A percentile compares a stretch with the other conserved stretches of the same genome.
These are phyloP conservation scores for bread wheat (Triticum aestivum) DNA, from an alignment of 176 grass and related monocot genomes.

Conservation along the genomic window DNA sequence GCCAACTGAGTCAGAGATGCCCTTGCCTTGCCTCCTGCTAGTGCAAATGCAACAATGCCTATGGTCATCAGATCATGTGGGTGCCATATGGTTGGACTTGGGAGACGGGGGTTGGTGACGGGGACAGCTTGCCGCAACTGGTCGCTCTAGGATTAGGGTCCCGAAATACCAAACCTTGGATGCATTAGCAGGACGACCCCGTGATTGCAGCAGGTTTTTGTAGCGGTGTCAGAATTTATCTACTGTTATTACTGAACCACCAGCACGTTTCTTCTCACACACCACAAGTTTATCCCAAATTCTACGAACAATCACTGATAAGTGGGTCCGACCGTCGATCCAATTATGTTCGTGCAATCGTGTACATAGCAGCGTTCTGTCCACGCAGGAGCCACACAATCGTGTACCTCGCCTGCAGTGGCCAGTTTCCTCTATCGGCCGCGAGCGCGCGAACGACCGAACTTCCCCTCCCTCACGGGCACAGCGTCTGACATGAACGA, in stretches of 20 bases:
- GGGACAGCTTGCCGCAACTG: background rate
- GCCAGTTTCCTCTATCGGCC: background rate
- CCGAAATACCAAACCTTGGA: slow-evolving; percentile 7
- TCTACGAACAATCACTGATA: background rate
- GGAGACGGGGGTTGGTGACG: background rate
- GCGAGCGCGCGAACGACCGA: background rate
- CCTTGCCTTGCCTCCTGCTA: background rate
- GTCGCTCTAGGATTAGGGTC: background rate
- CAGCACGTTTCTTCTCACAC: background rate
- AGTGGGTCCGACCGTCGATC: background rate
- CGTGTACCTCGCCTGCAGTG: background rate
- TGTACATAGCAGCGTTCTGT: background rate
- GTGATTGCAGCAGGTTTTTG: background rate
- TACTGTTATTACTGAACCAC: background rate
- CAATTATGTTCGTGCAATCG: background rate
- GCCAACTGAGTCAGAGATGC: background rate
- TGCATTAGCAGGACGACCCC: background rate
- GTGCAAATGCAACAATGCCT: background rate
- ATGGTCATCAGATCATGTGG: background rate
- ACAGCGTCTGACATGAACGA: background rate
- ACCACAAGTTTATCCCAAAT: background rate
- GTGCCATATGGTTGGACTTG: background rate
- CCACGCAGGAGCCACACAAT: background rate
- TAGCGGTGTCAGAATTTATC: background rate
- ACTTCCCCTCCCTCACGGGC: background rate